Base-by-base conservation (phyloP, 2,329 filamentous ascomycete genomes). In the Aspergillus sp. region DNA sequence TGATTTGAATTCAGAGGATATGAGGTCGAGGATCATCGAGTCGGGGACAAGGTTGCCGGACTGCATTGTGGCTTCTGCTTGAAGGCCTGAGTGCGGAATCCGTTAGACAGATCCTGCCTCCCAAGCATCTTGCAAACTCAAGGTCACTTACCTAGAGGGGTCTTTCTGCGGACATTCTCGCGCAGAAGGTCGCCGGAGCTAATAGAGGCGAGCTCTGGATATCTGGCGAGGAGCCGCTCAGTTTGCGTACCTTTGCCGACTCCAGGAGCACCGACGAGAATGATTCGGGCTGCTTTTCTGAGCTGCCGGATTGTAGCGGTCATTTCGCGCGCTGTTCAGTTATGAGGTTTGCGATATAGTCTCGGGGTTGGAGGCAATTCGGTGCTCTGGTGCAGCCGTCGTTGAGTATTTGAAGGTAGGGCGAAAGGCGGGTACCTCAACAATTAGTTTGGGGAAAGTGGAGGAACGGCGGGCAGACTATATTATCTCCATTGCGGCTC, bases 241-340 rank as follows among this genome's bases (percentile, higher is more conserved):
- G 91, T 92, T 81, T 99, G 95, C 3, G 95, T 99, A 64, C 94
- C 95, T 78, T 99, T 99, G 64, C 95, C 95, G 59, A 96, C 95
- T 60, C 93, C 93, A n/a, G 95, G 95, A 55, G 94, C 93, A 69
- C 95, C 95, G 70, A 99, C 87, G 67, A 99, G 87, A 73, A 99
- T 98, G 65, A 98, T 89, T 64, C 95, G 90, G 57, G 95, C 95
- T 60, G 95, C 94, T 79, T 84, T 88, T 66, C 84, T 85, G 72
- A 96, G 86, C 79, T 86, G 77, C 68, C 75, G 79, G 27, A 71
- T 72, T n/a, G 68, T 64, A 54, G 69, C 70, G 52, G 73, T 69
- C 72, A 76, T 76, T 59, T 58, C 57, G 47, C 42, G 39, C 23
- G 53, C 30, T 27, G 8, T 5, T 47, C 19, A 5, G n/a, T 17